Evolutionary conservation across 192 early-diverging fungal genomes (phyloP).

Genomic region (Pilobolus umbonatus): DNA sequence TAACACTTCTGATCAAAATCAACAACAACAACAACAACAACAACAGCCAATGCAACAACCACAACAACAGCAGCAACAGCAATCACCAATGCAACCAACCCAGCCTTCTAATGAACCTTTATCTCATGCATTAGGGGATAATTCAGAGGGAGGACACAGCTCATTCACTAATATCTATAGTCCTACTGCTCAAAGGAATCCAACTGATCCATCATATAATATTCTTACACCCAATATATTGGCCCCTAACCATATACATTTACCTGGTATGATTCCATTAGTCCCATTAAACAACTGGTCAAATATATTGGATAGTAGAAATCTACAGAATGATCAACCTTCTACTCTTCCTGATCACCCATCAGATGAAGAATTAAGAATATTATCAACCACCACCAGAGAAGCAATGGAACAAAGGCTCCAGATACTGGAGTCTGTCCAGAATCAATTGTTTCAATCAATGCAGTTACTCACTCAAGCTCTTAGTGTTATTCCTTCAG

Average conservation of each 20-base stretch:
- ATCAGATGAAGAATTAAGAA: constrained; percentile 52
- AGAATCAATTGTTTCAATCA: constrained; percentile 51
- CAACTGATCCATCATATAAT: background rate
- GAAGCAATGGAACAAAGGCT: constrained; percentile 61
- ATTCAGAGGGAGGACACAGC: too few species aligned
- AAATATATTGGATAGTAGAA: too few species aligned
- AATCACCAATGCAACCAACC: background rate
- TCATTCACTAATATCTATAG: too few species aligned
- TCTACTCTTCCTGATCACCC: constrained; percentile 6
- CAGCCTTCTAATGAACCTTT: constrained; percentile 3
- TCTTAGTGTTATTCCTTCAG: constrained; percentile 36
- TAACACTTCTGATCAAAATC: background rate
- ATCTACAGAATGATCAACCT: too few species aligned
- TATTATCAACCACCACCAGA: constrained; percentile 51
- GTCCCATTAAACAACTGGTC: background rate
- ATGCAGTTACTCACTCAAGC: constrained; percentile 40
- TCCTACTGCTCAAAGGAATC: background rate
- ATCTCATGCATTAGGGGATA: too few species aligned
- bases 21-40: constrained; percentile 13
- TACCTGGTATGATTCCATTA: constrained; percentile 32
- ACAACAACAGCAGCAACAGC: constrained; percentile 7
- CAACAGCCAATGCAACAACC: background rate
- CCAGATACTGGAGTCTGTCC: constrained; percentile 55
- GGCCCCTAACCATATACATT: constrained; percentile 1
- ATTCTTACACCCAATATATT: background rate